Evolutionary conservation across 2,329 filamentous ascomycete species (phyloP), one percentile per base, ranked within the genome.

Genomic region (Colletotrichum simmondsii): DNA sequence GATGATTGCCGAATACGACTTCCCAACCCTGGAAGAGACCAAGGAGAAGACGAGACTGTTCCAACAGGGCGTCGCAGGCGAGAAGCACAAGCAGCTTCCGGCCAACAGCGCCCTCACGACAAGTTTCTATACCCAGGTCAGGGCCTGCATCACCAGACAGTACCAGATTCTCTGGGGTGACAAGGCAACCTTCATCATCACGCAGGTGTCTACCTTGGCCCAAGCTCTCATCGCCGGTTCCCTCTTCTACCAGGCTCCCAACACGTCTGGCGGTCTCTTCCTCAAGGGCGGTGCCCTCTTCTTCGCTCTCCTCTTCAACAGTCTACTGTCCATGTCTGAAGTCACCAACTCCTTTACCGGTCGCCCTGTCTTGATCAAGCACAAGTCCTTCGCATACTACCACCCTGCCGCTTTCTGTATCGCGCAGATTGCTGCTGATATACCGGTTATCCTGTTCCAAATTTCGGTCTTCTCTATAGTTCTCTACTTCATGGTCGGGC

Each of bases 141-240:
- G 83, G 46, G 85, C 89, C 2, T 89, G 88, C 67, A 79, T 92
- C 16, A 80, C 79, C 24, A 87, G 92, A 5, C 91, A 93, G 74
- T 93, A 92, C 74, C 90, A 92, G 75, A 90, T 93, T 32, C 77
- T 93, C 1, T 89, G 87, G 85, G 91, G 91, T 53, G 91, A 93
- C 79, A 92, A 91, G 75, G 84, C 88, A 0, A 91, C 90, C 0
- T 89, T 92, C 52, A 75, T 91, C 73, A 90, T 92, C 81, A 92
- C 91, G 77, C 90, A 92, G 75, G 80, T 85, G 5, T 86, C 87
- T 0, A 91, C 88, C 1, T 77, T 93, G 8, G 76, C 85, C 0
- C 89, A 92, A 76, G 90, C 91, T 0, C 80, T 94, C 5, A 88
- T 93, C 70, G 85, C 87, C 2, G 92, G 91, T 7, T 93, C 91